These are phyloP conservation scores for Cadophora sp. DNA, from an alignment of 2,329 filamentous ascomycete species.

Conservation along the genomic window DNA sequence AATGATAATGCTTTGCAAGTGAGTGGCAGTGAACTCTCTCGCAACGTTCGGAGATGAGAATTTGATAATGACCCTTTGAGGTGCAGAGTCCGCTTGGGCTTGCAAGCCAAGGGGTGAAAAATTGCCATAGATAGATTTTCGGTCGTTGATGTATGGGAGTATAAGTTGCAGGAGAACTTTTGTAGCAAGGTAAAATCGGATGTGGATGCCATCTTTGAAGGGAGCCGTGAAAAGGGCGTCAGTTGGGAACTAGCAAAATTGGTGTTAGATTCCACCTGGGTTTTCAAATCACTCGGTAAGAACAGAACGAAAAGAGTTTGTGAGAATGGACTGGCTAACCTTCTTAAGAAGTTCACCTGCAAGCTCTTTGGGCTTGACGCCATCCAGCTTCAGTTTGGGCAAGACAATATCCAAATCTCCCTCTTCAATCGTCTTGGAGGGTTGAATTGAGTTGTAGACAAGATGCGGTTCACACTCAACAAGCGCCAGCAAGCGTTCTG, in stretches of 20 bases:
- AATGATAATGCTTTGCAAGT: neutral
- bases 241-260: neutral
- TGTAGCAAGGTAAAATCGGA: neutral
- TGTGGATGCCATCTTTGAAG: slow-evolving; percentile 3
- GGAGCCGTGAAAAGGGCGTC: neutral
- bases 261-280: neutral
- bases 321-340: neutral
- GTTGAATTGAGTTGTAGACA: neutral
- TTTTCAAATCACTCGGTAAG: neutral
- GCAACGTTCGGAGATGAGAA: neutral
- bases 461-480: neutral
- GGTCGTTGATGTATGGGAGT: neutral
- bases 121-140: neutral
- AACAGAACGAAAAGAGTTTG: neutral
- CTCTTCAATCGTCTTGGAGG: neutral
- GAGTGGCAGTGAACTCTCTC: slow-evolving; percentile 2
- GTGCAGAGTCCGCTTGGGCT: neutral
- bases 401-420: neutral
- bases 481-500: neutral
- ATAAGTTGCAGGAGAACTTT: neutral
- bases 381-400: neutral
- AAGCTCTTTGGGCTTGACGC: neutral
- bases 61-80: neutral
- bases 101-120: neutral
- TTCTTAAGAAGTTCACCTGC: neutral